These are phyloP conservation scores for Kodamaea laetipori DNA, from an alignment of 805 yeast species.

Conservation along the genomic window DNA sequence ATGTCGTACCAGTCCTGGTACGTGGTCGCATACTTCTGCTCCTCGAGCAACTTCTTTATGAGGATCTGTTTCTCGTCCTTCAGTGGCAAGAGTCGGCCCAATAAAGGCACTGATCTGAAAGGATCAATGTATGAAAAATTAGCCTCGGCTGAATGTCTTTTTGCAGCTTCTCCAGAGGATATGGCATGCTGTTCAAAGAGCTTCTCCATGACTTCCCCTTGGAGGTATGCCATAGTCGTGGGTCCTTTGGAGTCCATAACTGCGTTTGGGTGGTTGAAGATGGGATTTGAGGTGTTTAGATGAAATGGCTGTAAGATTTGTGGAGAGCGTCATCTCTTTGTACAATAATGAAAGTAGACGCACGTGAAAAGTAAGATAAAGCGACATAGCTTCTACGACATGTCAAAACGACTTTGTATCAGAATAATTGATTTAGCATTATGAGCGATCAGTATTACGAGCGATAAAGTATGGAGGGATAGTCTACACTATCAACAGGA, in stretches of 20 bases:
- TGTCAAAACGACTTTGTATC: constrained; percentile 3
- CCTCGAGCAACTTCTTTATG: constrained; percentile 26
- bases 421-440: too few relatives aligned
- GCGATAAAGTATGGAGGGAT: too few relatives aligned
- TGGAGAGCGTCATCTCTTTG: constrained; percentile 6
- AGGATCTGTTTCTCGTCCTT: constrained; percentile 25
- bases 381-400: constrained; percentile 3
- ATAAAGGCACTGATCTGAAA: constrained; percentile 6
- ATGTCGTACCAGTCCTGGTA: constrained; percentile 69
- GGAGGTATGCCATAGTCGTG: neutral
- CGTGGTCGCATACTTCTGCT: constrained; percentile 39
- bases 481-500: too few relatives aligned
- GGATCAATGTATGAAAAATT: constrained; percentile 3
- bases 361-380: neutral
- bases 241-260: neutral
- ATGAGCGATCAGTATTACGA: too few relatives aligned
- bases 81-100: constrained; percentile 20
- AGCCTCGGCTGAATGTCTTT: constrained; percentile 5
- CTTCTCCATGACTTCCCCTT: constrained; percentile 8
- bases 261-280: neutral
- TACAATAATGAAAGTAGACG: neutral
- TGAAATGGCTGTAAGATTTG: neutral
- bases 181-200: constrained; percentile 10
- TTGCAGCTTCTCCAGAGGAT: constrained; percentile 1
- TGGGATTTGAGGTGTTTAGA: neutral